Percentiles rank a stretch among this genome's conserved stretches.
Evolutionary conservation across 345 rosid genomes (phyloP).

Genomic region (Citrus medica): DNA sequence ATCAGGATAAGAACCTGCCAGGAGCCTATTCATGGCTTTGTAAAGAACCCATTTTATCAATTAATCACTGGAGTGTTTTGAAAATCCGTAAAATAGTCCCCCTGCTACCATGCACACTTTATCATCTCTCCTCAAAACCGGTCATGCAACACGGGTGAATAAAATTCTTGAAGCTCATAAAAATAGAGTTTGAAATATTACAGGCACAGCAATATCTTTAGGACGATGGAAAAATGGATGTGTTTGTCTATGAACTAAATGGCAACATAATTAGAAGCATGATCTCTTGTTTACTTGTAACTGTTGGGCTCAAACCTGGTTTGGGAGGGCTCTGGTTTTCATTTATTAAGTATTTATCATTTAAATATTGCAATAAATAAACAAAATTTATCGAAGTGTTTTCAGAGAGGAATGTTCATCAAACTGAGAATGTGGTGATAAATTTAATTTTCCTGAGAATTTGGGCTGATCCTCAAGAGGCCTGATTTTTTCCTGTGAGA

Average conservation of each 20-base stretch:
- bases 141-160: not conserved
- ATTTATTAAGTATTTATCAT: too few relatives aligned
- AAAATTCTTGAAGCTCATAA: not conserved
- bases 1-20: not conserved
- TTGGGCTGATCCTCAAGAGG: not conserved
- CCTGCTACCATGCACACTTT: not conserved
- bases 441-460: not conserved
- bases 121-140: not conserved
- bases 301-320: too few relatives aligned
- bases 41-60: not conserved
- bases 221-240: not conserved
- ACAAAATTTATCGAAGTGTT: not conserved
- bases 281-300: not conserved
- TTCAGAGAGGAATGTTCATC: not conserved
- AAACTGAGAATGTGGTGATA: not conserved
- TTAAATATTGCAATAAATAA: not conserved
- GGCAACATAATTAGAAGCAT: not conserved
- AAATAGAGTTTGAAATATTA: not conserved
- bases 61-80: not conserved
- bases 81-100: too few relatives aligned
- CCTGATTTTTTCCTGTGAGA: not conserved
- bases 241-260: not conserved
- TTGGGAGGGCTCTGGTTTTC: not conserved
- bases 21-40: not conserved
- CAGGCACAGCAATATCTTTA: not conserved